These are phyloP conservation scores for Gamarada debralockiae DNA, from an alignment of 495 filamentous ascomycete species.

Conservation along the genomic window DNA sequence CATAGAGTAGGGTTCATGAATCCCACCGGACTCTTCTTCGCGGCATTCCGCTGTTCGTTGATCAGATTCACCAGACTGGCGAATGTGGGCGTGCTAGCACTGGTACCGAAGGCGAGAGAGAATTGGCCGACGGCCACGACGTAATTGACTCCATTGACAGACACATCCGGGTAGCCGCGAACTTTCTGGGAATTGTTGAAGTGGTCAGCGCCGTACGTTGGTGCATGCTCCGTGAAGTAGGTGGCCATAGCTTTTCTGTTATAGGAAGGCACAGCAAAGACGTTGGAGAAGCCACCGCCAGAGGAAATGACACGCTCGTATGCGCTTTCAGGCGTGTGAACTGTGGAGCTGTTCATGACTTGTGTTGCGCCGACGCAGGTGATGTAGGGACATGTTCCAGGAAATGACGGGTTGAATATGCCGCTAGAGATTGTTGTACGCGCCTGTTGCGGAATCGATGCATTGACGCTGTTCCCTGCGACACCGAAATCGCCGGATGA, in stretches of 20 bases:
- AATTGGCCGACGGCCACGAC: constrained; percentile 41
- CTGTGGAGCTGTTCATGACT: constrained; percentile 24
- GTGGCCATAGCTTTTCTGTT: constrained; percentile 48
- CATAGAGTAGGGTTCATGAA: constrained; percentile 53
- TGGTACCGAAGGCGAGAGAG: constrained; percentile 45
- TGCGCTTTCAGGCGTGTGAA: constrained; percentile 28
- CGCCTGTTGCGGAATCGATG: constrained; percentile 19
- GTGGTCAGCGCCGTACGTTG: constrained; percentile 16
- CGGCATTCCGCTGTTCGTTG: constrained; percentile 42
- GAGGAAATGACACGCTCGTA: constrained; percentile 35
- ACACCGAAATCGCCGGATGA: constrained; percentile 62
- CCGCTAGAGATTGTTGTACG: constrained; percentile 11
- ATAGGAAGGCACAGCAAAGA: constrained; percentile 56
- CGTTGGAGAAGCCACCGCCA: constrained; percentile 67
- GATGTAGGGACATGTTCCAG: constrained; percentile 33
- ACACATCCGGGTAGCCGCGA: constrained; percentile 63
- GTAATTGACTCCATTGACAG: constrained; percentile 57
- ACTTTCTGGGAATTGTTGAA: constrained; percentile 47
- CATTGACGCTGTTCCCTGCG: constrained; percentile 51
- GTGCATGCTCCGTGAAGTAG: constrained; percentile 47
- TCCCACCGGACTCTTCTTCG: constrained; percentile 43
- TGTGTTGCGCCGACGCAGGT: constrained; percentile 39
- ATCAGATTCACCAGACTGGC: constrained; percentile 36
- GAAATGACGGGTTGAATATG: constrained; percentile 19
- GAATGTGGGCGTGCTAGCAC: constrained; percentile 36